These are phyloP conservation scores for Lichtheimia ramosa DNA, from an alignment of 371 early-diverging fungal genomes.

Conservation along the genomic window DNA sequence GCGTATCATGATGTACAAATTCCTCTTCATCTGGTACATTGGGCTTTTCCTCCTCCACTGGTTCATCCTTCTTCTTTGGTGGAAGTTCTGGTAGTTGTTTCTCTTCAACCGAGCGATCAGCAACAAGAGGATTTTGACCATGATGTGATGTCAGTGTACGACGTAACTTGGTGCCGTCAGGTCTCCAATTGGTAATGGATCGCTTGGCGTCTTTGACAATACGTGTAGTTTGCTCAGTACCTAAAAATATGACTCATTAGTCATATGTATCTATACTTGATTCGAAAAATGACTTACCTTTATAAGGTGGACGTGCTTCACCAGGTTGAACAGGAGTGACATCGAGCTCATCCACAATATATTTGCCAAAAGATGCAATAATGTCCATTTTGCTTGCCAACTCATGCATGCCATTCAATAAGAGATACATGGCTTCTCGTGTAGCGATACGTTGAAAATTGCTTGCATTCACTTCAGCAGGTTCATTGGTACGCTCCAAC, in stretches of 20 bases:
- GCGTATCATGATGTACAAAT: not conserved
- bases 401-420: constrained; percentile 45
- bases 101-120: not conserved
- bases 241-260: not conserved
- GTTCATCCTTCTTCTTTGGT: not conserved
- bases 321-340: constrained; percentile 29
- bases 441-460: constrained; percentile 42
- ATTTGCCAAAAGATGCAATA: constrained; percentile 42
- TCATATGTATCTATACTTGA: too few relatives aligned
- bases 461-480: constrained; percentile 33
- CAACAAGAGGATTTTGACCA: constrained; percentile 34
- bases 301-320: constrained; percentile 24
- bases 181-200: constrained; percentile 32
- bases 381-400: constrained; percentile 44
- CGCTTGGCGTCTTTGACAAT: constrained; percentile 29
- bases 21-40: not conserved
- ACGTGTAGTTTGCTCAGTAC: constrained; percentile 27
- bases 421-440: constrained; percentile 37
- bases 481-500: constrained; percentile 21
- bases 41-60: constrained; percentile 6
- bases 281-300: constrained; percentile 7
- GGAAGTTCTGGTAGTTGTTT: not conserved
- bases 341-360: constrained; percentile 43
- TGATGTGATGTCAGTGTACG: constrained; percentile 37
- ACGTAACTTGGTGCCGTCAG: constrained; percentile 32